Evolutionary conservation across 2,329 filamentous ascomycete species (phyloP), one percentile per base, ranked within the genome.

Genomic region (Fusarium austroafricanum): DNA sequence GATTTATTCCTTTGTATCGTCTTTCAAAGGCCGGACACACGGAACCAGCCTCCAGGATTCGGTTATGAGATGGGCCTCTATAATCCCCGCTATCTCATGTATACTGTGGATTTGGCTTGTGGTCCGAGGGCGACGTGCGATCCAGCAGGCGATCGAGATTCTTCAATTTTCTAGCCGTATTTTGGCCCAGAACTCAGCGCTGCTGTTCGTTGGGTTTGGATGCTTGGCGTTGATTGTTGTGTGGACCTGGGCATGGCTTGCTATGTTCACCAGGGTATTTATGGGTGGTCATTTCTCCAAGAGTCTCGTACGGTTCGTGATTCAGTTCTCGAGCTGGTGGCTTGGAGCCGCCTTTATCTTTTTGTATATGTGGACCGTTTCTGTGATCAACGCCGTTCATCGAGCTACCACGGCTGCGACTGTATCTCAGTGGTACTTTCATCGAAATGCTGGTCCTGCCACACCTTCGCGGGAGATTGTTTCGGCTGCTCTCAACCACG

Each of bases 361-460:
- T 61, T 91, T 97, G 83, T 98, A 97, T 79, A 89, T 98, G 71
- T 99, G 96, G 96, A 96, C 94, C 0, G 83, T 97, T 40, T 92
- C 92, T 4, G 88, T 98, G 58, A 89, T 97, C 76, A 91, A 93
- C 58, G 94, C 93, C 18, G 87, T 98, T 21, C 95, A 99, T 78
- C 90, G 96, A 60, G 90, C 93, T 21, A 96, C 94, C 17, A 97
- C 95, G 15, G 95, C 94, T 23, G 96, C 96, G 12, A 97, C 95
- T 1, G 95, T 98, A 23, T 97, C 93, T 39, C 96, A 99, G 79
- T 99, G 96, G 96, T 99, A 99, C 80, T 99, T 98, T 79, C 95
- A 98, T 79, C 93, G 96, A 66, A 92, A 96, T 72, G 89, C 90
- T 6, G 87, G 90, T 12, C 93, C 95, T 7, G 84, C 90, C 10